Evolutionary conservation across 1,139 yeast genomes (phyloP).

Genomic region (Pichia sp.): DNA sequence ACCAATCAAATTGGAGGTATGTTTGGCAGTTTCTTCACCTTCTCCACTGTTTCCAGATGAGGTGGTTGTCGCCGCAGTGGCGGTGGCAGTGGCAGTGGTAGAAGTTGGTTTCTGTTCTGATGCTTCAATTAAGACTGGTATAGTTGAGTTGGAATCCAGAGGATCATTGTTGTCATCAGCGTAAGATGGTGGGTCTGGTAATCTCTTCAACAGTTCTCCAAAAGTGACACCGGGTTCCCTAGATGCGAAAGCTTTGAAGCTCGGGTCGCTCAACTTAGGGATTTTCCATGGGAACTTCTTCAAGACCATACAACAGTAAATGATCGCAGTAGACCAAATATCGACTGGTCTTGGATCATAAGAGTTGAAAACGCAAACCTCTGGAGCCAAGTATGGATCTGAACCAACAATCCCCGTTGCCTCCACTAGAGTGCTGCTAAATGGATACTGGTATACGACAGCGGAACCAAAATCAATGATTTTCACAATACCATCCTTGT

Average conservation of each 20-base stretch:
- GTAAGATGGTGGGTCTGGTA: constrained; percentile 29
- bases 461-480: constrained; percentile 96
- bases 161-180: constrained; percentile 2
- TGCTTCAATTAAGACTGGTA: constrained; percentile 11
- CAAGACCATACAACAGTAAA: constrained; percentile 91
- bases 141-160: constrained; percentile 5
- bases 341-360: constrained; percentile 94
- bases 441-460: constrained; percentile 88
- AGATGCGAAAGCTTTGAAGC: constrained; percentile 64
- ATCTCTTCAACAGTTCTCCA: constrained; percentile 28
- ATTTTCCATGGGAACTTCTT: constrained; percentile 97
- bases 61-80: constrained; percentile 6
- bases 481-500: constrained; percentile 78
- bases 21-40: constrained; percentile 24
- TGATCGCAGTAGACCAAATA: constrained; percentile 92
- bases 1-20: constrained; percentile 57
- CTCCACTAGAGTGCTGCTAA: constrained; percentile 66
- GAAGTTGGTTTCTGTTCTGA: constrained; percentile 8
- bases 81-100: neutral
- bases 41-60: neutral
- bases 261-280: constrained; percentile 80
- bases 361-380: constrained; percentile 64
- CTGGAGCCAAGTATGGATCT: constrained; percentile 97
- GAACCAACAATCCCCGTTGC: constrained; percentile 97
- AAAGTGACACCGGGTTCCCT: constrained; percentile 33